phyloP scores from a whole-genome alignment of 768 basidiomycete genomes.

The Multifurca ochricompacta region DNA sequence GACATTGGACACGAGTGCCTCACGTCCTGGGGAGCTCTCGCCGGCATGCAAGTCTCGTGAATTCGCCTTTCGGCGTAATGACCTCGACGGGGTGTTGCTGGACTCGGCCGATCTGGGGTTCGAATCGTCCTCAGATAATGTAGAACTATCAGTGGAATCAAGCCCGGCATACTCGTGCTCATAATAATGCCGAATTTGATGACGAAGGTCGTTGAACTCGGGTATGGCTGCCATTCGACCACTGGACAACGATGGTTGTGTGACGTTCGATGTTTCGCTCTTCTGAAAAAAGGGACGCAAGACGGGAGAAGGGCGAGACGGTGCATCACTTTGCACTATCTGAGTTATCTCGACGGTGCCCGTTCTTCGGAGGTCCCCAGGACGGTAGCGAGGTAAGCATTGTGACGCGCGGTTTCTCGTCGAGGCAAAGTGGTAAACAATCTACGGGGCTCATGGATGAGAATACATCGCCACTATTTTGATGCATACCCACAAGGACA shows the following conservation, averaged over 20 bases:
- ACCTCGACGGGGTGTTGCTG: neutral
- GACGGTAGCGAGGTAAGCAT: neutral
- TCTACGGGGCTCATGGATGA: slow-evolving; percentile 1
- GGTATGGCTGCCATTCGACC: slow-evolving; percentile 13
- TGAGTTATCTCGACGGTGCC: neutral
- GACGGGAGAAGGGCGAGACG: slow-evolving; percentile 2
- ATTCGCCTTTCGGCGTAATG: slow-evolving; percentile 5
- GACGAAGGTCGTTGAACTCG: slow-evolving; percentile 2
- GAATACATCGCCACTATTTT: neutral
- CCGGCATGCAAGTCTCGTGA: neutral
- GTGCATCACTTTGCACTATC: neutral
- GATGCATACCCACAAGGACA: slow-evolving; percentile 41
- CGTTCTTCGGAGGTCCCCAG: neutral
- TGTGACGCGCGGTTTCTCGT: neutral
- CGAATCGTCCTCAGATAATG: slow-evolving; percentile 13
- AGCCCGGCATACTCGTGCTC: neutral
- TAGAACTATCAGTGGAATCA: slow-evolving; percentile 3
- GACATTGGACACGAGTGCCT: neutral
- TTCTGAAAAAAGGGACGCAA: neutral
- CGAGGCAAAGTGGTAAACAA: neutral
- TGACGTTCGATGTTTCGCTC: neutral
- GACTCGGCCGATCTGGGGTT: slow-evolving; percentile 5
- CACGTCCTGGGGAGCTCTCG: neutral
- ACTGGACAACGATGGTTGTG: slow-evolving; percentile 11
- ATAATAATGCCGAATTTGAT: neutral